A percentile compares a stretch with the other conserved stretches of the same genome.
These are phyloP conservation scores for Haematococcus lacustris DNA, from an alignment of 139 green algal genomes.

Conservation along the genomic window DNA sequence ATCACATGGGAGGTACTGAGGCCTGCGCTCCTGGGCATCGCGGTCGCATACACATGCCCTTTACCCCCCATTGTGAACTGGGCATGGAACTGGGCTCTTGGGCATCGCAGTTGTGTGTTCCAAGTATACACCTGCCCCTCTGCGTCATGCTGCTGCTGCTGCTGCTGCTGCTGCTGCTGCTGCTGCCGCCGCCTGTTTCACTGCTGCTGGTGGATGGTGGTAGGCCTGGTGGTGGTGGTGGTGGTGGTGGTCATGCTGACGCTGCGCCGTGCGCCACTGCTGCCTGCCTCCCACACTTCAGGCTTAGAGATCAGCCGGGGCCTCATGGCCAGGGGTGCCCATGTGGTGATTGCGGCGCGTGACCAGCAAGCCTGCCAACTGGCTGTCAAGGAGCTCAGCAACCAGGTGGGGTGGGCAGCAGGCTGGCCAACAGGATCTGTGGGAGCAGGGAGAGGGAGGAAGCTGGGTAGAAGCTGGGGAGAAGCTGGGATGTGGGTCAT, in stretches of 20 bases:
- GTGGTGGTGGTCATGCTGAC: not conserved
- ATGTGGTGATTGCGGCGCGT: slow-evolving; percentile 59
- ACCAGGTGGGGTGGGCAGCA: too few species aligned
- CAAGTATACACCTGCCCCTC: not conserved
- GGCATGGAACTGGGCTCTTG: too few species aligned
- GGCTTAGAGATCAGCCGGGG: slow-evolving; percentile 43
- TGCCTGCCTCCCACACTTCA: not conserved
- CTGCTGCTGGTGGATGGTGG: too few species aligned
- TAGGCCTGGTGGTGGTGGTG: not conserved
- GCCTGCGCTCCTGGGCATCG: too few species aligned
- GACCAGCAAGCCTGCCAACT: slow-evolving; percentile 29
- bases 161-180: not conserved
- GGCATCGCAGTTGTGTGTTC: not conserved
- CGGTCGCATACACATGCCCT: too few species aligned
- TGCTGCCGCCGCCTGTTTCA: not conserved
- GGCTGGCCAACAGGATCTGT: too few species aligned
- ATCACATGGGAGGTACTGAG: too few species aligned
- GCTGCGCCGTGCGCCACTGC: too few species aligned
- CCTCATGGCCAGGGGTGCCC: slow-evolving; percentile 38
- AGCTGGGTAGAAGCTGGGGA: slow-evolving; percentile 22
- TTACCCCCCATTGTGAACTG: too few species aligned
- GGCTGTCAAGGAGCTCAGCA: too few species aligned
- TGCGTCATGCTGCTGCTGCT: not conserved
- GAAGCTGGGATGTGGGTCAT: slow-evolving; percentile 27
- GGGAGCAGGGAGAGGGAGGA: too few species aligned